phyloP scores from a whole-genome alignment of 148 eudicot genomes.

The Gaultheria prostrata region DNA sequence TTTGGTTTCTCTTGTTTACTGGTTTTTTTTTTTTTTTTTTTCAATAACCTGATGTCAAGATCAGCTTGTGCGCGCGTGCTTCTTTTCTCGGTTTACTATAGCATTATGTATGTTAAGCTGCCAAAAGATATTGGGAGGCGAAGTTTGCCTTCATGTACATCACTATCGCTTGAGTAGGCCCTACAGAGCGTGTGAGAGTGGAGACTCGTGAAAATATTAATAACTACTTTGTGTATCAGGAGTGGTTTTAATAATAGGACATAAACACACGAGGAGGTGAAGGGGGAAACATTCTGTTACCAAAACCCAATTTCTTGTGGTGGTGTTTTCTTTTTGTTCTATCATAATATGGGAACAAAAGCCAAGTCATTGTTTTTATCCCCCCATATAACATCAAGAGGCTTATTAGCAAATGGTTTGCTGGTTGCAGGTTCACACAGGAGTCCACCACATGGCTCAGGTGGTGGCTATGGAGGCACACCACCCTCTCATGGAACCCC shows the following conservation, averaged over 20 bases:
- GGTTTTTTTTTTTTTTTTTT: not conserved
- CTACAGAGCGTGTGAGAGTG: not conserved
- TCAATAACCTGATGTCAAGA: no score
- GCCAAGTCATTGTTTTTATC: not conserved
- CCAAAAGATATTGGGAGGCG: no score
- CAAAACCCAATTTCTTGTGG: not conserved
- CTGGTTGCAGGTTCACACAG: conserved; percentile 28
- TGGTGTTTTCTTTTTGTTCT: not conserved
- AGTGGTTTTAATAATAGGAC: not conserved
- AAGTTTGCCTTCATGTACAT: not conserved
- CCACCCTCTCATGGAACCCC: conserved; percentile 14
- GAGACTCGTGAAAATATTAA: not conserved
- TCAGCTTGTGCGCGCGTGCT: no score
- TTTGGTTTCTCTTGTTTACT: not conserved
- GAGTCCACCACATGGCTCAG: conserved; percentile 18
- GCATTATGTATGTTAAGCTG: no score
- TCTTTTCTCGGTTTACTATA: no score
- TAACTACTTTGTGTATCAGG: not conserved
- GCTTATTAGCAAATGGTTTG: not conserved
- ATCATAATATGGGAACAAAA: not conserved
- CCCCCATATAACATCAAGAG: not conserved
- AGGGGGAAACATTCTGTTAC: not conserved
- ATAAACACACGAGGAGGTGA: not conserved
- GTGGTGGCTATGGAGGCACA: conserved; percentile 10
- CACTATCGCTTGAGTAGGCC: not conserved